These are phyloP conservation scores for Nicotiana paniculata DNA, from an alignment of 257 asterid species.

Conservation along the genomic window DNA sequence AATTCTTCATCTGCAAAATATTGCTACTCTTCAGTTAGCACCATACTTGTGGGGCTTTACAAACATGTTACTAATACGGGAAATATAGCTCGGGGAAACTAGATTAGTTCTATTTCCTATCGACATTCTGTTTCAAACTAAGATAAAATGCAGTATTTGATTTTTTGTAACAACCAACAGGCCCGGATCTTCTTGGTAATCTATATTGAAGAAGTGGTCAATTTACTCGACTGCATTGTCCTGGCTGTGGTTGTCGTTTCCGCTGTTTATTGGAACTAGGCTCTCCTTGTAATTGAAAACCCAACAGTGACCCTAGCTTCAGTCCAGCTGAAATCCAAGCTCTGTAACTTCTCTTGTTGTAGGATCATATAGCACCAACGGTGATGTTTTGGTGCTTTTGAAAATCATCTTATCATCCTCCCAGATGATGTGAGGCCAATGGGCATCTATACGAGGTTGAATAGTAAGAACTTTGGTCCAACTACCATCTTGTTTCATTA, in stretches of 20 bases:
- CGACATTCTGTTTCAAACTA: too few species aligned
- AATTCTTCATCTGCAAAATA: too few species aligned
- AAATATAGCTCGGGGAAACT: too few species aligned
- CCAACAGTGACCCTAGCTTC: neutral
- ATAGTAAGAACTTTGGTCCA: neutral
- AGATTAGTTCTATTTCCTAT: too few species aligned
- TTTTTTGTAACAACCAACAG: neutral
- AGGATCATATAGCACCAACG: neutral
- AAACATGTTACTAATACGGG: too few species aligned
- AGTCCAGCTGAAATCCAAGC: neutral
- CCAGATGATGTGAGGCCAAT: constrained; percentile 3
- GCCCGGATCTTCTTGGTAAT: neutral
- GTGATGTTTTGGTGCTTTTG: neutral
- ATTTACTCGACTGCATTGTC: neutral
- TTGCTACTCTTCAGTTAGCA: too few species aligned
- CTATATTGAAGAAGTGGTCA: neutral
- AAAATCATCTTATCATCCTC: neutral
- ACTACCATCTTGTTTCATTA: neutral
- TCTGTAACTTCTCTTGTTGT: neutral
- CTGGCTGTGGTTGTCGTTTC: neutral
- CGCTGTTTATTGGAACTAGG: neutral
- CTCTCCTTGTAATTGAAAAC: constrained; percentile 3
- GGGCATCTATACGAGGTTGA: neutral
- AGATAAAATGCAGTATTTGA: too few species aligned
- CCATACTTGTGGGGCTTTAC: too few species aligned